phyloP scores from a whole-genome alignment of 352 stramenopile species.

The Globisporangium cylindrosporum region DNA sequence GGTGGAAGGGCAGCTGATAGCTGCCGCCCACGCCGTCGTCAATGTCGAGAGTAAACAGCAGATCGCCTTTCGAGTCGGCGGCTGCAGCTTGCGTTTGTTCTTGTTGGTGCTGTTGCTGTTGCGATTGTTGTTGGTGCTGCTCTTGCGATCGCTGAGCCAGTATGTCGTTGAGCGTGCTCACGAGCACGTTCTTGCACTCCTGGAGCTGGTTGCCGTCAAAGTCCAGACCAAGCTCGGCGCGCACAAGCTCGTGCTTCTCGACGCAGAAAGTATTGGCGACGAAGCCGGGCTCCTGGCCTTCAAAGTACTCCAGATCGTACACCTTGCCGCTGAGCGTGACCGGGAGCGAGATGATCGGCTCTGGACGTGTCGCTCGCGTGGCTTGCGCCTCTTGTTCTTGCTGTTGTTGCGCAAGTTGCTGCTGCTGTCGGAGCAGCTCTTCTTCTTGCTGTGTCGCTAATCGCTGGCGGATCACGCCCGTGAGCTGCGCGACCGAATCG shows the following conservation, averaged over 20 bases:
- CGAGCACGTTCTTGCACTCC: constrained; percentile 59
- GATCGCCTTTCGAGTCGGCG: constrained; percentile 19
- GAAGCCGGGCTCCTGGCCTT: constrained; percentile 48
- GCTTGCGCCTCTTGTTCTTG: constrained; percentile 1
- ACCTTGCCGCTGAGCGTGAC: constrained; percentile 51
- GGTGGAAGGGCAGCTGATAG: constrained; percentile 42
- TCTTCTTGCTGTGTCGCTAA: constrained; percentile 21
- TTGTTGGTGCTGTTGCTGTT: constrained; percentile 4
- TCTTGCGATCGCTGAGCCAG: constrained; percentile 19
- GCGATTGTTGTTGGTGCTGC: constrained; percentile 5
- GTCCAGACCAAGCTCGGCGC: constrained; percentile 40
- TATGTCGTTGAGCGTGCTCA: constrained; percentile 17
- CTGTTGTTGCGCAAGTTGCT: constrained; percentile 2
- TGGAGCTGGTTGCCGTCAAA: constrained; percentile 61
- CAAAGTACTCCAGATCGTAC: constrained; percentile 68
- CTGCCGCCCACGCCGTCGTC: constrained; percentile 48
- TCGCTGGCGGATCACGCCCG: constrained; percentile 32
- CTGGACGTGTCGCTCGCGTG: constrained; percentile 5
- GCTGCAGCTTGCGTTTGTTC: constrained; percentile 9
- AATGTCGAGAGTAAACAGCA: constrained; percentile 75
- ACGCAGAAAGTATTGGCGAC: constrained; percentile 71
- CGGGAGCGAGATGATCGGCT: constrained; percentile 52
- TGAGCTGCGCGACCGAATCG: constrained; percentile 42
- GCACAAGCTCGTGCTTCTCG: constrained; percentile 62
- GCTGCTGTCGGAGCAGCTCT: constrained; percentile 13